phyloP scores from a whole-genome alignment of 305 asterid species.

The Salvia sclarea region DNA sequence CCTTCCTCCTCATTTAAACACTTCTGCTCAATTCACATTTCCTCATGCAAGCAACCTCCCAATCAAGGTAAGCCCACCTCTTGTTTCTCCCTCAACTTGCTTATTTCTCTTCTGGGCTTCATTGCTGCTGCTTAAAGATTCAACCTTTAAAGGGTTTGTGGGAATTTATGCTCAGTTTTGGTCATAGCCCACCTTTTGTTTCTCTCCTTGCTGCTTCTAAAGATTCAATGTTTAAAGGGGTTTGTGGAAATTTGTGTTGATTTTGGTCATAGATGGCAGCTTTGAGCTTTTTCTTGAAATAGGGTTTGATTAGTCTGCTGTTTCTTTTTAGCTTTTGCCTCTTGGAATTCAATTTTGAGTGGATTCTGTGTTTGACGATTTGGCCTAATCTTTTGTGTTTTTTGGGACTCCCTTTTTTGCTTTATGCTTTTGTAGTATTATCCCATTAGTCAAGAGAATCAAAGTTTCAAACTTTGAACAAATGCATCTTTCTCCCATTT shows the following conservation, averaged over 20 bases:
- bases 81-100: conserved; percentile 21
- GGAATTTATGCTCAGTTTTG: not conserved
- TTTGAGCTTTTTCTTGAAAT: conserved; percentile 23
- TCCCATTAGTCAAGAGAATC: conserved; percentile 33
- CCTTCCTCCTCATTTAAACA: conserved; percentile 22
- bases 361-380: conserved; percentile 42
- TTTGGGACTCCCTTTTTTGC: conserved; percentile 27
- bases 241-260: not conserved
- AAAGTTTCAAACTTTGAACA: conserved; percentile 41
- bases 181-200: too few species aligned
- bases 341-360: conserved; percentile 29
- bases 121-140: conserved; percentile 24
- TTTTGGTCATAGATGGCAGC: conserved; percentile 4
- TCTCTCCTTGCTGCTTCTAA: too few species aligned
- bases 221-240: conserved; percentile 8
- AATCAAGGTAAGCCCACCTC: conserved; percentile 35
- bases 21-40: conserved; percentile 32
- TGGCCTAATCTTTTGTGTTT: conserved; percentile 22
- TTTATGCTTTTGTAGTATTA: conserved; percentile 41
- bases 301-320: conserved; percentile 39
- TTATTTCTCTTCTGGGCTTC: conserved; percentile 19
- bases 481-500: conserved; percentile 29
- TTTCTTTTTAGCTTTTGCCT: conserved; percentile 35
- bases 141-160: conserved; percentile 28
- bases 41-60: conserved; percentile 23